Percentiles rank a stretch among this genome's conserved stretches.
Conservation (phyloP, 495 filamentous ascomycete species). For the Hyaloscypha hepaticicola region DNA sequence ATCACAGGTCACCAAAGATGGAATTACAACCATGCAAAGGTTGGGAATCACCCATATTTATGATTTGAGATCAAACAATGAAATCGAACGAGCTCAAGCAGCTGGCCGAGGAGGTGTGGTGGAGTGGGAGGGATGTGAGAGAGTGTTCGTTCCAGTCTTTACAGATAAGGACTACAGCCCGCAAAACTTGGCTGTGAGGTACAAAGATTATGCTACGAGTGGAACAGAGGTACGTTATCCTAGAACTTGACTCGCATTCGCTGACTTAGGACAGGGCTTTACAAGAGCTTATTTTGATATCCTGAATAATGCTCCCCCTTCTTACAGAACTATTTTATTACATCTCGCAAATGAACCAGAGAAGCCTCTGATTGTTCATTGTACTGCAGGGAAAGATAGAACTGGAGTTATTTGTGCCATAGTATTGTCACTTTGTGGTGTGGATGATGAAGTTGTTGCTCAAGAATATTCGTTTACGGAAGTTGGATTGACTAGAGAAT, state of each 20-base stretch:
- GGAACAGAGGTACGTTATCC: constrained; percentile 41
- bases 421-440: constrained; percentile 56
- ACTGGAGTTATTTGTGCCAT: constrained; percentile 64
- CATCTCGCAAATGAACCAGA: constrained; percentile 31
- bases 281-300: constrained; percentile 30
- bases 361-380: constrained; percentile 54
- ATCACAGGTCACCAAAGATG: constrained; percentile 47
- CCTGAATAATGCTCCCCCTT: constrained; percentile 26
- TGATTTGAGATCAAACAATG: constrained; percentile 60
- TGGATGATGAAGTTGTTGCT: constrained; percentile 54
- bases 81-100: constrained; percentile 42
- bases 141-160: constrained; percentile 59
- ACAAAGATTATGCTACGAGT: constrained; percentile 42
- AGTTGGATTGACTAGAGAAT: constrained; percentile 46
- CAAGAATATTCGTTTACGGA: constrained; percentile 63
- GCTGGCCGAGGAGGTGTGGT: constrained; percentile 32
- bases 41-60: constrained; percentile 62
- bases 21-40: constrained; percentile 46
- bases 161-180: constrained; percentile 55
- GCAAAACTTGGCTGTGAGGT: constrained; percentile 48
- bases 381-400: constrained; percentile 62
- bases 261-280: constrained; percentile 28
- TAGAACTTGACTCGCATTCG: neutral
- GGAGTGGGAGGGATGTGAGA: constrained; percentile 49
- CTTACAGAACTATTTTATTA: constrained; percentile 30